These are phyloP conservation scores for Lonicera japonica DNA, from an alignment of 129 eudicot genomes.

Conservation along the genomic window DNA sequence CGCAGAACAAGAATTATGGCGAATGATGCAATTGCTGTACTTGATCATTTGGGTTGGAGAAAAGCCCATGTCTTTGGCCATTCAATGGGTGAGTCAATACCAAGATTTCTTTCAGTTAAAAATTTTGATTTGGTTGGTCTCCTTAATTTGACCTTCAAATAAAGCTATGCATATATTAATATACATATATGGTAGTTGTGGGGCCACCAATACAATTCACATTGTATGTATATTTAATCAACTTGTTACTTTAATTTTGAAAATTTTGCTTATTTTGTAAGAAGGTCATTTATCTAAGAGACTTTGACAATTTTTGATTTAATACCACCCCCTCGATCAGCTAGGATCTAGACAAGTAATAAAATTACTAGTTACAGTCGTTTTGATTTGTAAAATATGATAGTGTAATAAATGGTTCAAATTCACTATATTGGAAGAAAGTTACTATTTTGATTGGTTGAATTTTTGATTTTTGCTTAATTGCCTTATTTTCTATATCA, in stretches of 20 bases:
- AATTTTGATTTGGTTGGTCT: constrained; percentile 2
- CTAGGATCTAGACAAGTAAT: neutral
- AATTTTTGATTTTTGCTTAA: neutral
- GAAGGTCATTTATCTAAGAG: neutral
- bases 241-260: neutral
- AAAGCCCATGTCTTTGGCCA: constrained; percentile 98
- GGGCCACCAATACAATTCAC: too few relatives aligned
- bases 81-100: constrained; percentile 80
- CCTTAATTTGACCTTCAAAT: constrained; percentile 1
- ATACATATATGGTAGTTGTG: too few relatives aligned
- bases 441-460: neutral
- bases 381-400: neutral
- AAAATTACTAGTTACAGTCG: constrained; percentile 6
- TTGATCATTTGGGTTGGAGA: constrained; percentile 94
- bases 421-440: neutral
- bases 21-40: constrained; percentile 85
- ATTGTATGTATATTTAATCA: neutral
- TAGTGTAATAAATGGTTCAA: too few relatives aligned
- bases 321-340: neutral
- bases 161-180: neutral
- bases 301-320: neutral
- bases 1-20: constrained; percentile 92
- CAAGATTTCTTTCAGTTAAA: constrained; percentile 6
- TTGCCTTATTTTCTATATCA: constrained; percentile 7
- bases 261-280: neutral